These are phyloP conservation scores for Tricladium varicosporioides DNA, from an alignment of 2,329 filamentous ascomycete species.

Conservation along the genomic window DNA sequence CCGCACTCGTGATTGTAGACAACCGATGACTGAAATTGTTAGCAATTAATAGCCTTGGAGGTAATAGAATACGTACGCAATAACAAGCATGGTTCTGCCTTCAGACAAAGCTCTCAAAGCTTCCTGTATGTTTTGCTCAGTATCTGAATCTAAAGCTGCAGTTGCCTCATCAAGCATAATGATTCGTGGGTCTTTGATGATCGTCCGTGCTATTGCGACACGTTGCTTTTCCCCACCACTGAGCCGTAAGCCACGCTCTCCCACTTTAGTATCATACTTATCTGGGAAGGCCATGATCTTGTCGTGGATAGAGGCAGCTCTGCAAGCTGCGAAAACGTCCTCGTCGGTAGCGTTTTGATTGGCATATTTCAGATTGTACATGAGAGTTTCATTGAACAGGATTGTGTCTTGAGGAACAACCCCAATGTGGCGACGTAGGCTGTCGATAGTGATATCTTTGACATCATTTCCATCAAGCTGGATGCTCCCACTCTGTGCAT, in stretches of 20 bases:
- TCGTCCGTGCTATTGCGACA: slow-evolving; percentile 88
- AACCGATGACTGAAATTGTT: slow-evolving; percentile 71
- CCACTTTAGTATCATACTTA: slow-evolving; percentile 84
- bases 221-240: slow-evolving; percentile 93
- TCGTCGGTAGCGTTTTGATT: slow-evolving; percentile 78
- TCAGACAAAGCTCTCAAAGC: slow-evolving; percentile 78
- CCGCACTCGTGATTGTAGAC: slow-evolving; percentile 87
- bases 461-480: slow-evolving; percentile 83
- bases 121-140: slow-evolving; percentile 88
- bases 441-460: slow-evolving; percentile 85
- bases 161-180: slow-evolving; percentile 94
- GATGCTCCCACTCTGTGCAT: slow-evolving; percentile 75
- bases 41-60: slow-evolving; percentile 70
- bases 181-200: slow-evolving; percentile 86
- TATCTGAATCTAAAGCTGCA: slow-evolving; percentile 86
- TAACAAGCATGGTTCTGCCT: slow-evolving; percentile 90
- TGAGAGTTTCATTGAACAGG: slow-evolving; percentile 88
- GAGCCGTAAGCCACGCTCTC: slow-evolving; percentile 81
- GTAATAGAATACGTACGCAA: slow-evolving; percentile 62
- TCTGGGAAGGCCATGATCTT: slow-evolving; percentile 88
- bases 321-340: slow-evolving; percentile 77
- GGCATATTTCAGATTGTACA: slow-evolving; percentile 93
- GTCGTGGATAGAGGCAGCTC: slow-evolving; percentile 87
- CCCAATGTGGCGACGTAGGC: slow-evolving; percentile 85
- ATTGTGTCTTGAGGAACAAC: slow-evolving; percentile 97